Evolutionary conservation across 768 basidiomycete species (phyloP).

Genomic region (Hypholoma sublateritium): DNA sequence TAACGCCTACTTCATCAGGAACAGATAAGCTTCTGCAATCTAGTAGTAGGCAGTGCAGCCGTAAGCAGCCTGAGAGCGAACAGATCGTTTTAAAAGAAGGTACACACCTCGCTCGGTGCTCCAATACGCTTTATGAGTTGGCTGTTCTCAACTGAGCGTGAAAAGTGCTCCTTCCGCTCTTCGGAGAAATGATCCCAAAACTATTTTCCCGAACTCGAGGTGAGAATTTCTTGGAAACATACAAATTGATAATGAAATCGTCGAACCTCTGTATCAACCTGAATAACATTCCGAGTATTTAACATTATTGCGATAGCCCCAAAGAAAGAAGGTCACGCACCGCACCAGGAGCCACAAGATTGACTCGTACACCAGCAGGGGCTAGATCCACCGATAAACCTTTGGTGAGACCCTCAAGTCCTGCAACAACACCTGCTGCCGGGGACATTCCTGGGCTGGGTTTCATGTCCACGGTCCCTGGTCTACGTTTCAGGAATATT

Average conservation of each 20-base stretch:
- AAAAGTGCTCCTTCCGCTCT: not conserved
- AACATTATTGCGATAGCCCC: not conserved
- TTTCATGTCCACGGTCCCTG: not conserved
- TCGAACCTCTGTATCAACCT: conserved; percentile 3
- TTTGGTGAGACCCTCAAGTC: not conserved
- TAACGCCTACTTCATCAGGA: conserved; percentile 9
- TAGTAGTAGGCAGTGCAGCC: not conserved
- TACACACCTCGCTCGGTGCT: not conserved
- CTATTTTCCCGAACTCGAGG: not conserved
- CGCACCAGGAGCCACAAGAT: conserved; percentile 1
- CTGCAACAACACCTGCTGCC: not conserved
- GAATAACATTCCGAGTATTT: too few relatives aligned
- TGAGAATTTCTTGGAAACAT: too few relatives aligned
- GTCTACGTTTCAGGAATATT: not conserved
- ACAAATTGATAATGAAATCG: not conserved
- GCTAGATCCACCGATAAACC: conserved; percentile 5
- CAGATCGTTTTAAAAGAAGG: not conserved
- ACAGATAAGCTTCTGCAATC: conserved; percentile 5
- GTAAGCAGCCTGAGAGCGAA: not conserved
- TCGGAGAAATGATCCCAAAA: not conserved
- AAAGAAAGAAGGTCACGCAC: not conserved
- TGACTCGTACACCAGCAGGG: conserved; percentile 3
- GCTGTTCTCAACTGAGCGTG: not conserved
- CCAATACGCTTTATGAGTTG: conserved; percentile 3
- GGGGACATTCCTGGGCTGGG: not conserved